Conservation (phyloP, 1,284 basidiomycete genomes). For the Salmacisia buchloeana region DNA sequence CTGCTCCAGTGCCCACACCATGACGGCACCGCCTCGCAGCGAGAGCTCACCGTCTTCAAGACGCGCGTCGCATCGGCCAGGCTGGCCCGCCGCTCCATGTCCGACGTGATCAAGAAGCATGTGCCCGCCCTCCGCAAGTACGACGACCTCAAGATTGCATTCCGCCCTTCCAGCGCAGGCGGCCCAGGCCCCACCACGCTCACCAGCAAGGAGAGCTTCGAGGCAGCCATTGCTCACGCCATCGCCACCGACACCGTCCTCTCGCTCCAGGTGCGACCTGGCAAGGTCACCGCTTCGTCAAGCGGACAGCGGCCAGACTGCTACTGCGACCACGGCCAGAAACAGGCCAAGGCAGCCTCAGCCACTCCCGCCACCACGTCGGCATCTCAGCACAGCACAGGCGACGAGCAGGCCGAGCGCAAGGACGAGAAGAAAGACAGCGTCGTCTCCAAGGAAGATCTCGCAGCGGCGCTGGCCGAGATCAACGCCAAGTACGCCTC, state of each 20-base stretch:
- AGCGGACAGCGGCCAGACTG: neutral
- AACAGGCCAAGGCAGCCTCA: conserved; percentile 4
- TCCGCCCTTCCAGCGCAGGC: neutral
- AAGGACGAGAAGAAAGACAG: too few species aligned
- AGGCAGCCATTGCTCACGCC: neutral
- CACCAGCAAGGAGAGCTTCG: neutral
- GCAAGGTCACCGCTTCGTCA: neutral
- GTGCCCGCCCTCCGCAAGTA: neutral
- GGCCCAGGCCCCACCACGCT: too few species aligned
- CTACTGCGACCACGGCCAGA: neutral
- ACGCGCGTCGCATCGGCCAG: neutral
- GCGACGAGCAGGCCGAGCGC: too few species aligned
- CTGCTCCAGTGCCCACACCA: too few species aligned
- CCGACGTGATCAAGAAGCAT: neutral
- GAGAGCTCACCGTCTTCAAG: neutral
- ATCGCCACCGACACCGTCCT: neutral
- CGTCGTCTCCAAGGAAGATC: too few species aligned
- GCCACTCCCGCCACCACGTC: too few species aligned
- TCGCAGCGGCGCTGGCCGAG: too few species aligned
- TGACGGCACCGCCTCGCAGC: neutral
- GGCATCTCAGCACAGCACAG: too few species aligned
- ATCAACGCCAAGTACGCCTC: too few species aligned
- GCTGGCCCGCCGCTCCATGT: neutral
- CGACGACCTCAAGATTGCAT: neutral
- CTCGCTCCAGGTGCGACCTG: neutral